phyloP scores from a whole-genome alignment of 2,329 filamentous ascomycete genomes.

The Cladosporium sp. region DNA sequence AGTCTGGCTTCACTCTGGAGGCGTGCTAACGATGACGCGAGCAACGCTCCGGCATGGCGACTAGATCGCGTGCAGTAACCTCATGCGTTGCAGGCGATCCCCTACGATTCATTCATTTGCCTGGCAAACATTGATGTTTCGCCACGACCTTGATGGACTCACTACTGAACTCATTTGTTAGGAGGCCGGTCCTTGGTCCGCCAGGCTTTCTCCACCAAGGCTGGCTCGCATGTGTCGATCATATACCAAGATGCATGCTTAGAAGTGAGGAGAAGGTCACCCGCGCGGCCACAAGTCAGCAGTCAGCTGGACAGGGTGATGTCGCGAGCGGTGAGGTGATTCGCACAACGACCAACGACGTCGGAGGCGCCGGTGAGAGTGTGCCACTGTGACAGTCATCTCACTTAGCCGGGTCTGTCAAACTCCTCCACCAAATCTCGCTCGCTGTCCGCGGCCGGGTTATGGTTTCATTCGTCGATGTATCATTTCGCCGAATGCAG shows the following conservation, averaged over 20 bases:
- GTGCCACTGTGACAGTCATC: neutral
- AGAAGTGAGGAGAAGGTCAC: conserved; percentile 9
- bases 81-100: conserved; percentile 14
- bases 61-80: conserved; percentile 16
- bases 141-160: conserved; percentile 10
- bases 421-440: neutral
- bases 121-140: neutral
- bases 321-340: conserved; percentile 8
- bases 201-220: neutral
- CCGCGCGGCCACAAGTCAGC: neutral
- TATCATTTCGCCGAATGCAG: neutral
- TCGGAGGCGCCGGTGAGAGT: neutral
- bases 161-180: neutral
- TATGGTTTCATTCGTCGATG: neutral
- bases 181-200: neutral
- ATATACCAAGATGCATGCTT: neutral
- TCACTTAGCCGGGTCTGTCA: neutral
- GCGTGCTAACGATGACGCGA: conserved; percentile 15
- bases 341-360: neutral
- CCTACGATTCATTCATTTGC: conserved; percentile 6
- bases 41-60: conserved; percentile 4
- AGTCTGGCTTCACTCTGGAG: conserved; percentile 9
- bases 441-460: neutral
- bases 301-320: conserved; percentile 8
- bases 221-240: conserved; percentile 3